phyloP scores from a whole-genome alignment of 257 asterid species.

The Solanum virginianum region DNA sequence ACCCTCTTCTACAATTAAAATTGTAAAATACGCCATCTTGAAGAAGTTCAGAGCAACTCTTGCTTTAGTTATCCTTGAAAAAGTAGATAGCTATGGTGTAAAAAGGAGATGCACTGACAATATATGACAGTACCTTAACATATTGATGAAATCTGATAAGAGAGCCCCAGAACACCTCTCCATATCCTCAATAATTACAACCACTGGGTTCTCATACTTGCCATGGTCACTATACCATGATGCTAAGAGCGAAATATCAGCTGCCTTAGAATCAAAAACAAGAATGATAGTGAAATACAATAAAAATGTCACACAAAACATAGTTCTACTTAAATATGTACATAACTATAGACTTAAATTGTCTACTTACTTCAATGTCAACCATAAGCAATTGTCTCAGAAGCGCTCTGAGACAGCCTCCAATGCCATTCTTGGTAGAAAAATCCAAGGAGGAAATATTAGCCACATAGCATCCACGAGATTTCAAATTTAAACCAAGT shows the following conservation, averaged over 20 bases:
- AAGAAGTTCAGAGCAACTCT: neutral
- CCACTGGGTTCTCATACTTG: conserved; percentile 48
- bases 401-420: conserved; percentile 70
- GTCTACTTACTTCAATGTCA: conserved; percentile 50
- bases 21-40: neutral
- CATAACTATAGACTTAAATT: neutral
- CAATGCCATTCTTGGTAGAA: conserved; percentile 62
- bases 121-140: conserved; percentile 52
- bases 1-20: neutral
- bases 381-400: conserved; percentile 51
- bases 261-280: conserved; percentile 36
- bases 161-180: conserved; percentile 80
- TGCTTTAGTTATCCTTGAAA: neutral
- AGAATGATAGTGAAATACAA: conserved; percentile 1
- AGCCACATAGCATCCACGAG: conserved; percentile 62
- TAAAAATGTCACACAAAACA: neutral
- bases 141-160: conserved; percentile 64
- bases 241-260: conserved; percentile 75
- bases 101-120: neutral
- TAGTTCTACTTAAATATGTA: neutral
- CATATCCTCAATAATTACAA: conserved; percentile 67
- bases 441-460: conserved; percentile 71
- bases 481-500: conserved; percentile 56
- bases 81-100: neutral
- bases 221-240: conserved; percentile 74